phyloP scores from a whole-genome alignment of 371 early-diverging fungal species.

The Coemansia sp. region DNA sequence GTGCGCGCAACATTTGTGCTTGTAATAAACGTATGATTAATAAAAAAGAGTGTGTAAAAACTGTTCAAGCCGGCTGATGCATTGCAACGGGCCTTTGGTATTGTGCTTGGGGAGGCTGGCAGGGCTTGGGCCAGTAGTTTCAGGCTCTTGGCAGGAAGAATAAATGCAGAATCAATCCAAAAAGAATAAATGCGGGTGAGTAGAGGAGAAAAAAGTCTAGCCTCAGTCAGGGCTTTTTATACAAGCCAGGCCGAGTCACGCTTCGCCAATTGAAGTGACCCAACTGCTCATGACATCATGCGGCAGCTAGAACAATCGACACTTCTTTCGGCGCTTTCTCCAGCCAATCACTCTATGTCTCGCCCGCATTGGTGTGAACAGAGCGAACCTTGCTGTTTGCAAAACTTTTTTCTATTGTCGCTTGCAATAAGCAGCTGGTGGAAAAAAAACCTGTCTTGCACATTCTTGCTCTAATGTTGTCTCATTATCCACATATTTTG shows the following conservation, averaged over 20 bases:
- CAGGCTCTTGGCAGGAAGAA: background rate
- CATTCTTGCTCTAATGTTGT: background rate
- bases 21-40: background rate
- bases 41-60: background rate
- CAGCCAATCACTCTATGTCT: background rate
- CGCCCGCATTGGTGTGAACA: background rate
- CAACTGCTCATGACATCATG: slow-evolving; percentile 1
- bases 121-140: background rate
- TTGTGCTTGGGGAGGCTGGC: slow-evolving; percentile 4
- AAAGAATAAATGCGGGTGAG: background rate
- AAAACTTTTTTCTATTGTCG: no score
- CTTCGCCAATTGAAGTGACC: background rate
- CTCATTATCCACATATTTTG: background rate
- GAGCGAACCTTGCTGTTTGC: no score
- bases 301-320: background rate
- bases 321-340: background rate
- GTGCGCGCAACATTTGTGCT: slow-evolving; percentile 7
- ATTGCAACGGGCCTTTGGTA: slow-evolving; percentile 9
- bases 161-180: background rate
- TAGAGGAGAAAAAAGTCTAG: background rate
- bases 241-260: background rate
- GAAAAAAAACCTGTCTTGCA: background rate
- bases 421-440: no score
- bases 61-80: slow-evolving; percentile 31
- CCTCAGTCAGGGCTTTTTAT: background rate